Evolutionary conservation across 2,329 filamentous ascomycete genomes (phyloP).

Genomic region (Elsinoe ampelina): DNA sequence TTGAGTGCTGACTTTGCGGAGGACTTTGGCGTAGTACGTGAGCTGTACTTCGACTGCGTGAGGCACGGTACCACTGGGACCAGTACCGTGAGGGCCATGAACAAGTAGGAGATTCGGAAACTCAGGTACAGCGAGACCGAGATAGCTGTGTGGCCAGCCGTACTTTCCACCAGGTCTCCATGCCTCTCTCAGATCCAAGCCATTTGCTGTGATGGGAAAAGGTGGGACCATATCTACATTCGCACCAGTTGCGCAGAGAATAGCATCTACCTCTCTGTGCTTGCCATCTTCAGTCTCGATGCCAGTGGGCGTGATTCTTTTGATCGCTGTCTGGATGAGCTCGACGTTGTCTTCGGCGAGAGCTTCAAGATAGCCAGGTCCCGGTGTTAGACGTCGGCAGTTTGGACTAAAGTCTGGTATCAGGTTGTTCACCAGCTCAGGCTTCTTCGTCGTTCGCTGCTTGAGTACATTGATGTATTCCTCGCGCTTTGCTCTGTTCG

Average conservation of each 20-base stretch:
- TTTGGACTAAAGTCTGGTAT: constrained; percentile 34
- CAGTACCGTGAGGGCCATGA: constrained; percentile 47
- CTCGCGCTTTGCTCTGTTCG: constrained; percentile 20
- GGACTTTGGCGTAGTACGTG: constrained; percentile 55
- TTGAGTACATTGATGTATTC: constrained; percentile 37
- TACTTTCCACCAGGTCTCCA: constrained; percentile 49
- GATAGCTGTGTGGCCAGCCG: constrained; percentile 59
- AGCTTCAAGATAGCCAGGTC: constrained; percentile 33
- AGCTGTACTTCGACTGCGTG: constrained; percentile 58
- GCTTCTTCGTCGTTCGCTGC: constrained; percentile 41
- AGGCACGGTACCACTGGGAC: constrained; percentile 56
- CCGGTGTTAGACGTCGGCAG: constrained; percentile 38
- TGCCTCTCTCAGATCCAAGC: constrained; percentile 43
- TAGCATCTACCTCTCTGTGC: constrained; percentile 50
- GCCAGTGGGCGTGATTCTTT: constrained; percentile 48
- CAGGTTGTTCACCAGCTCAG: constrained; percentile 29
- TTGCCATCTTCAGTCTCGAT: constrained; percentile 53
- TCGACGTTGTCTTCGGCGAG: constrained; percentile 26
- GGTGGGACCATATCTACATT: constrained; percentile 30
- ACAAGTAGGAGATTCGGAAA: constrained; percentile 62
- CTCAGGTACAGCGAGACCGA: constrained; percentile 53
- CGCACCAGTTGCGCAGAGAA: constrained; percentile 44
- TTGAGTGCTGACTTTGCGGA: constrained; percentile 58
- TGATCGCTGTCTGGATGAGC: constrained; percentile 50
- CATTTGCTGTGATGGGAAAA: constrained; percentile 51